Evolutionary conservation across 148 eudicot genomes (phyloP), one percentile per base, ranked within the genome.

Genomic region (Silene conica): DNA sequence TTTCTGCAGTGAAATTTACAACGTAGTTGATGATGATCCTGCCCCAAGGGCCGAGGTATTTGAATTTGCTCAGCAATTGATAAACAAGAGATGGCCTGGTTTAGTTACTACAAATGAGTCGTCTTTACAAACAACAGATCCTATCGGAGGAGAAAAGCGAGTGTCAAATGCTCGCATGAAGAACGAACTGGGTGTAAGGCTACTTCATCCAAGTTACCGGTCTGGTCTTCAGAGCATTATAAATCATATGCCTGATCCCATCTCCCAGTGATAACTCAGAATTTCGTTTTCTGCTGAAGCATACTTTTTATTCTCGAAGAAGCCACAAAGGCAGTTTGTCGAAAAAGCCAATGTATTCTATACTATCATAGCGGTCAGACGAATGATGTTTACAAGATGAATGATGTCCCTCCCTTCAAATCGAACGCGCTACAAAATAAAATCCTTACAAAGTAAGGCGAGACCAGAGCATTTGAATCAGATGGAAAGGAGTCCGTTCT

Each of bases 21-120:
- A 93, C 71, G 57, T 88, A 55, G 98, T 91, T 23, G 98, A 93
- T 69, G 98, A 93, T 84, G 97, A 93, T 73, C 97, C 98, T 25
- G 87, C 97, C 59, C 80, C 96, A 41, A 83, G 98, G 63, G 71
- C 26, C 2, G 89, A 86, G 83, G 97, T 93, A 64, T 87, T 93
- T 72, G 78, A 78, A 34, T 86, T 67, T 67, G 95, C 92, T 6
- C 84, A 80, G 69, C 78, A 83, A 43, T 76, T 88, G 83, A 79
- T 91, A 10, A 79, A 86, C 68, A 76, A 65, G 34, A 91, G 81
- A 78, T 91, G 91, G 89, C 90, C 86, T 7, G 83, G 84, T 71
- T 77, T 78, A 59, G 68, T 72, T 18, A 75, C 61, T 46, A 78
- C 77, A 71, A 12, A 22, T 7, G n/a, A 70, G 21, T 12, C 15